Percentiles rank a stretch among this genome's conserved stretches.
Evolutionary conservation across 164 flowering plant species (phyloP).

Genomic region (Piper betle): DNA sequence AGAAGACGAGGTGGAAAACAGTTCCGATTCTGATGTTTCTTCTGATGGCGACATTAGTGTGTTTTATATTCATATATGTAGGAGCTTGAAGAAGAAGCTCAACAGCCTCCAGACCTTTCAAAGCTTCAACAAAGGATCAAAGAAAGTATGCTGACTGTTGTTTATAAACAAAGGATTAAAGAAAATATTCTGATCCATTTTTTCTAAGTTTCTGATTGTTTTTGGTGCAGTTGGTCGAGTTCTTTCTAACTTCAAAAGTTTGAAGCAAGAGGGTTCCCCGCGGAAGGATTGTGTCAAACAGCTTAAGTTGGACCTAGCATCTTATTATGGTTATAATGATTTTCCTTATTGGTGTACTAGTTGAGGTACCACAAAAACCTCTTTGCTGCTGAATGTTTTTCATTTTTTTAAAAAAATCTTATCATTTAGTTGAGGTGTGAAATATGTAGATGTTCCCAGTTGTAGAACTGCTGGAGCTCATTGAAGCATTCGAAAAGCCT

Average conservation of each 20-base stretch:
- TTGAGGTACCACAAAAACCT: slow-evolving; percentile 42
- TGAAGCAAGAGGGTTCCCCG: slow-evolving; percentile 59
- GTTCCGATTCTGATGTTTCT: slow-evolving; percentile 41
- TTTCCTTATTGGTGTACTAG: slow-evolving; percentile 60
- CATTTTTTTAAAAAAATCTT: neutral
- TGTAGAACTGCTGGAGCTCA: slow-evolving; percentile 75
- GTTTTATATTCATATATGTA: slow-evolving; percentile 7
- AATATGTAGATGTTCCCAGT: slow-evolving; percentile 73
- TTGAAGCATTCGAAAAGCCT: slow-evolving; percentile 91
- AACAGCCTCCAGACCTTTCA: slow-evolving; percentile 64
- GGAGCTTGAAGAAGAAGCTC: slow-evolving; percentile 81
- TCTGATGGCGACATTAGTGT: slow-evolving; percentile 40
- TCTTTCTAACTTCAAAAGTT: slow-evolving; percentile 61
- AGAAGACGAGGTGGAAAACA: slow-evolving; percentile 12
- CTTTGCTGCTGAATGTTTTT: neutral
- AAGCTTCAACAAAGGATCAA: slow-evolving; percentile 64
- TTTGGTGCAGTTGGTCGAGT: slow-evolving; percentile 56
- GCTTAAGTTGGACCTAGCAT: slow-evolving; percentile 60
- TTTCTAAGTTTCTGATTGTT: neutral
- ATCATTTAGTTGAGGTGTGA: neutral
- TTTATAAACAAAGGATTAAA: too few relatives aligned
- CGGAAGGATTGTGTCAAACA: slow-evolving; percentile 74
- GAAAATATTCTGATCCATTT: too few relatives aligned
- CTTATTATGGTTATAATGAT: slow-evolving; percentile 95
- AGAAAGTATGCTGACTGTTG: slow-evolving; percentile 43